phyloP scores from a whole-genome alignment of 306 rosid genomes.

The Malus asiatica region DNA sequence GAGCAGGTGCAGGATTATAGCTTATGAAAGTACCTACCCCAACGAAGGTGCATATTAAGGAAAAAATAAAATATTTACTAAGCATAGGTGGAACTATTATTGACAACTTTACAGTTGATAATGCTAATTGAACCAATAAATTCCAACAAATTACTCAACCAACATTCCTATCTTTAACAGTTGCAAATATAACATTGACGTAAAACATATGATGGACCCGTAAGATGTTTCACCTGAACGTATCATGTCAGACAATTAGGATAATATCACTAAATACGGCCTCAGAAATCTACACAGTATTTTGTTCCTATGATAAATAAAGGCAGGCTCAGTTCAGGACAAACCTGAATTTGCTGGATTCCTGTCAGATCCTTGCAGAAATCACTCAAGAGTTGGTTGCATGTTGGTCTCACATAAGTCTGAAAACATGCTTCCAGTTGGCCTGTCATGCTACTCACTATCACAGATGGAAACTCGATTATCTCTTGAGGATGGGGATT shows the following conservation, averaged over 20 bases:
- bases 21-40: background rate
- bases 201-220: background rate
- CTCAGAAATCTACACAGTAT: background rate
- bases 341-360: conserved; percentile 92
- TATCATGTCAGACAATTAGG: background rate
- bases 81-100: background rate
- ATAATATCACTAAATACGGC: background rate
- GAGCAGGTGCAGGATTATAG: background rate
- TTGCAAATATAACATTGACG: background rate
- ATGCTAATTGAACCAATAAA: background rate
- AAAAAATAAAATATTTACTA: background rate
- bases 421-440: conserved; percentile 93
- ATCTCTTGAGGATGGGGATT: conserved; percentile 91
- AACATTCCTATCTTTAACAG: background rate
- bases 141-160: background rate
- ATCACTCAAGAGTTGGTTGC: conserved; percentile 70
- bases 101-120: background rate
- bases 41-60: background rate
- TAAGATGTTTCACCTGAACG: background rate
- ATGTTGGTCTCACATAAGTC: conserved; percentile 87
- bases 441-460: conserved; percentile 82
- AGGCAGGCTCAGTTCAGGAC: conserved; percentile 21
- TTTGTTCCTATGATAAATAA: conserved; percentile 10
- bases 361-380: conserved; percentile 94
- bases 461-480: conserved; percentile 93